Percentiles rank a stretch among this genome's conserved stretches.
Evolutionary conservation across 306 rosid genomes (phyloP).

Genomic region (Corylus avellana): DNA sequence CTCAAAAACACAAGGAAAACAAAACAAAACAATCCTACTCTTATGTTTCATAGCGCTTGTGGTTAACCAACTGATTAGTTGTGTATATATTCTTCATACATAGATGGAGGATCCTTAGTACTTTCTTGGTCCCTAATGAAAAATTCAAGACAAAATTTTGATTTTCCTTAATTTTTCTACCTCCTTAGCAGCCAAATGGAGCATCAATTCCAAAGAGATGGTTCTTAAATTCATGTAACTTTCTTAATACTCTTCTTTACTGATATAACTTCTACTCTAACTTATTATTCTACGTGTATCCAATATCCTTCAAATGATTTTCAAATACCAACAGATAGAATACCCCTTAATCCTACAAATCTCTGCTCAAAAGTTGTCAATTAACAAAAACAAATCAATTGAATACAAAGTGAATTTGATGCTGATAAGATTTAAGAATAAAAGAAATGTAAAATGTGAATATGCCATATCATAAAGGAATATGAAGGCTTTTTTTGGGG

Average conservation of each 20-base stretch:
- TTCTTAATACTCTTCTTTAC: not conserved
- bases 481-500: not conserved
- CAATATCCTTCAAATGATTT: no score
- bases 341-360: not conserved
- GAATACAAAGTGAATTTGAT: not conserved
- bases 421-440: conserved; percentile 14
- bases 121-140: not conserved
- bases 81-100: not conserved
- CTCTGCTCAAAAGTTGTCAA: not conserved
- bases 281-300: not conserved
- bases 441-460: not conserved
- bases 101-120: not conserved
- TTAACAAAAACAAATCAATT: not conserved
- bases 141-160: not conserved
- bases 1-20: conserved; percentile 6
- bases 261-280: not conserved
- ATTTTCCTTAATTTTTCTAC: not conserved
- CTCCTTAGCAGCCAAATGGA: not conserved
- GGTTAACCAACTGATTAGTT: not conserved
- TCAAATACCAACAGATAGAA: not conserved
- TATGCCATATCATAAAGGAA: conserved; percentile 36
- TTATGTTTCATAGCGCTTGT: not conserved
- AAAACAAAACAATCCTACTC: not conserved
- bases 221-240: not conserved
- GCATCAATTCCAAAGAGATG: not conserved